phyloP scores from a whole-genome alignment of 2,329 filamentous ascomycete species.

The Epichloe gansuensis region DNA sequence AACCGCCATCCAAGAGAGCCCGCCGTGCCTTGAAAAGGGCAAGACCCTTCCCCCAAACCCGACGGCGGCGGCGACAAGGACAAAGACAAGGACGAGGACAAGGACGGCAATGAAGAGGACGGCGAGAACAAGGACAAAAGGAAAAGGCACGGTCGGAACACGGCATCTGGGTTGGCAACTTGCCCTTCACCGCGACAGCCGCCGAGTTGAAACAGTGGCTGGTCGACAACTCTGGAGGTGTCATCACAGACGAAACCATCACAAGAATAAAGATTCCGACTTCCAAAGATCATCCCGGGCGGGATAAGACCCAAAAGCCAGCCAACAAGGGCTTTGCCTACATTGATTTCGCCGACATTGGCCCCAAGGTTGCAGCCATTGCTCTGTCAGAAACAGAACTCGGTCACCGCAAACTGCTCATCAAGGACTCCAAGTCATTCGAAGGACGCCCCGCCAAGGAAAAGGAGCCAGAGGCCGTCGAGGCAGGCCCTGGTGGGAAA shows the following conservation, averaged over 20 bases:
- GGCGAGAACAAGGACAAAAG: slow-evolving; percentile 27
- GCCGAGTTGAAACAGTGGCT: slow-evolving; percentile 69
- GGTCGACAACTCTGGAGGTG: slow-evolving; percentile 55
- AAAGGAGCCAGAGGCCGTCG: slow-evolving; percentile 20
- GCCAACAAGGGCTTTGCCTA: slow-evolving; percentile 94
- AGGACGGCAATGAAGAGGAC: slow-evolving; percentile 21
- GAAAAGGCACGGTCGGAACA: slow-evolving; percentile 58
- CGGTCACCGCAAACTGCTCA: slow-evolving; percentile 66
- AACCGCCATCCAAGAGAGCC: slow-evolving; percentile 90
- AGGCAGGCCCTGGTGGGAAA: slow-evolving; percentile 18
- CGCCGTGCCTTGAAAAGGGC: slow-evolving; percentile 81
- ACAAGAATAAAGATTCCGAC: slow-evolving; percentile 74
- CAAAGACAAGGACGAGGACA: slow-evolving; percentile 22
- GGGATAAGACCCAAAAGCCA: slow-evolving; percentile 21
- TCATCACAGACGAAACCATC: slow-evolving; percentile 57
- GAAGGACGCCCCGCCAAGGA: slow-evolving; percentile 74
- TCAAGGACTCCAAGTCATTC: slow-evolving; percentile 85
- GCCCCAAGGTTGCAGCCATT: slow-evolving; percentile 64
- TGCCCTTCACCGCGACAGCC: slow-evolving; percentile 71
- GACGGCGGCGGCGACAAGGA: slow-evolving; percentile 24
- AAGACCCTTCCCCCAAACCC: slow-evolving; percentile 41
- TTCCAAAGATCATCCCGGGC: slow-evolving; percentile 36
- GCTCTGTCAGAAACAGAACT: slow-evolving; percentile 77
- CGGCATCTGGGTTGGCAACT: slow-evolving; percentile 92
- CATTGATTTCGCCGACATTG: slow-evolving; percentile 69